phyloP scores from a whole-genome alignment of 2,329 filamentous ascomycete species.

The Cryoendolithus antarcticus region DNA sequence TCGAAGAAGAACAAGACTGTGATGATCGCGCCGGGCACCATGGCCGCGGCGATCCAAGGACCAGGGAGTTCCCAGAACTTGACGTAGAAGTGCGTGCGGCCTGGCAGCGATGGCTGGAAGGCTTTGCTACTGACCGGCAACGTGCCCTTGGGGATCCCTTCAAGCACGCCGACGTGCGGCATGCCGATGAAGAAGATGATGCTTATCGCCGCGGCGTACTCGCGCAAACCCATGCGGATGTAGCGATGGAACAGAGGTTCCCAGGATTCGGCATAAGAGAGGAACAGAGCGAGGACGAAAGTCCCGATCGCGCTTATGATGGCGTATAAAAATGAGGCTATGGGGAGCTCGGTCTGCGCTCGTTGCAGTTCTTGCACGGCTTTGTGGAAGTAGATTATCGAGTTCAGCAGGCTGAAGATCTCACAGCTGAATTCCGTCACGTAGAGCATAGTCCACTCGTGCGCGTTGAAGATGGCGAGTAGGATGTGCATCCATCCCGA shows the following conservation, averaged over 20 bases:
- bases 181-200: constrained; percentile 55
- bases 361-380: constrained; percentile 52
- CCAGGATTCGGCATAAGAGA: constrained; percentile 52
- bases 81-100: constrained; percentile 46
- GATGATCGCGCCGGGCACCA: constrained; percentile 51
- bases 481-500: constrained; percentile 53
- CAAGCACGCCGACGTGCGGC: constrained; percentile 49
- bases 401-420: constrained; percentile 55
- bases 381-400: constrained; percentile 58
- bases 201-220: constrained; percentile 55
- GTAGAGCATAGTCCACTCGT: constrained; percentile 60
- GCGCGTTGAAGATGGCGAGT: constrained; percentile 53
- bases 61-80: constrained; percentile 50
- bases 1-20: constrained; percentile 60
- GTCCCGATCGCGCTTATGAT: constrained; percentile 53
- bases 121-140: constrained; percentile 41
- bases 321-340: constrained; percentile 53
- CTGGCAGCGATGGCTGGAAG: constrained; percentile 46
- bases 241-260: constrained; percentile 49
- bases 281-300: constrained; percentile 48
- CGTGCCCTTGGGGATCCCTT: constrained; percentile 44
- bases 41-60: constrained; percentile 48
- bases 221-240: constrained; percentile 46
- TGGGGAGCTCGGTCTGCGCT: constrained; percentile 42
- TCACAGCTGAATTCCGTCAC: constrained; percentile 56